Evolutionary conservation across 2,329 filamentous ascomycete species (phyloP).

Genomic region (Periconia sp.): DNA sequence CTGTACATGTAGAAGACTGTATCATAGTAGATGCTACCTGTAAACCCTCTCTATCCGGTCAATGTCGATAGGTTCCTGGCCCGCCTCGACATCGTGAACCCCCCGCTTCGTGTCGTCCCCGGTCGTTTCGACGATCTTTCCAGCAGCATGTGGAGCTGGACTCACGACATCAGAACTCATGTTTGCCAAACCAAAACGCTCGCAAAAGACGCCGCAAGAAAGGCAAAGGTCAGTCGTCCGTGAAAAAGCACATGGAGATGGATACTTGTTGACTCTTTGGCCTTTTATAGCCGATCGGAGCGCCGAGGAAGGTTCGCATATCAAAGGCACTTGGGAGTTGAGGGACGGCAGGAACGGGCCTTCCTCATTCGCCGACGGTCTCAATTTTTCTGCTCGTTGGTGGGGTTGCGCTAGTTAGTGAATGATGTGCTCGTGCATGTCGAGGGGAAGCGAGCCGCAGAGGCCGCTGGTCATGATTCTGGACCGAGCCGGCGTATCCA

Average conservation of each 20-base stretch:
- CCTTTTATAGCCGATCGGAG: no score
- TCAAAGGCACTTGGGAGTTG: not conserved
- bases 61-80: conserved; percentile 34
- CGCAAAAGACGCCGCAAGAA: no score
- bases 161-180: not conserved
- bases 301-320: no score
- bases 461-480: no score
- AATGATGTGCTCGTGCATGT: no score
- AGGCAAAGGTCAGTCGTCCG: not conserved
- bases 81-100: conserved; percentile 37
- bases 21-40: conserved; percentile 33
- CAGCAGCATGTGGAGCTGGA: not conserved
- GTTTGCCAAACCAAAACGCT: not conserved
- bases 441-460: no score
- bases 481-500: no score
- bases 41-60: conserved; percentile 42
- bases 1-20: no score
- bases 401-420: conserved; percentile 23
- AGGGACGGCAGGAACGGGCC: no score
- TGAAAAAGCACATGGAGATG: no score
- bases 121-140: conserved; percentile 7
- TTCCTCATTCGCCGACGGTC: conserved; percentile 12
- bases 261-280: no score
- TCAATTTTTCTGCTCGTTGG: conserved; percentile 20
- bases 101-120: conserved; percentile 20